phyloP scores from a whole-genome alignment of 352 stramenopile genomes.

The Phytophthora sojae region DNA sequence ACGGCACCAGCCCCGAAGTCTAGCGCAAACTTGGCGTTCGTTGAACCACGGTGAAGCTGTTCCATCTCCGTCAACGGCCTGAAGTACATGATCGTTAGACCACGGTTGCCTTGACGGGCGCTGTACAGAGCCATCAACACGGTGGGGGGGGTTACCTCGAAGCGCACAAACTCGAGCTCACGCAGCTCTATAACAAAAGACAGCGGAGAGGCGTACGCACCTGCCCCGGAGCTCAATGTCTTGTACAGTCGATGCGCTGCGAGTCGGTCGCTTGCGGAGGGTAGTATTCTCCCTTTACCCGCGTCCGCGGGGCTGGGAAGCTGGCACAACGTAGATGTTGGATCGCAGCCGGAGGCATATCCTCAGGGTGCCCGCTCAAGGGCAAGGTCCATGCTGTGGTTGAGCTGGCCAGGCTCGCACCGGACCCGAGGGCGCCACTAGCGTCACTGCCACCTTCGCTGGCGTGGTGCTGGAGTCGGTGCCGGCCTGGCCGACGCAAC shows the following conservation, averaged over 20 bases:
- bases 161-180: not conserved
- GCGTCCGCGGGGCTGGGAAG: no score
- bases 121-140: slow-evolving; percentile 10
- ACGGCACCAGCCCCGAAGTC: not conserved
- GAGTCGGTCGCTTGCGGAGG: not conserved
- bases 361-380: no score
- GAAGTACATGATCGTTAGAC: not conserved
- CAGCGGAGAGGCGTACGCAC: not conserved
- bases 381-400: no score
- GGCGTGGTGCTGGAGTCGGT: no score
- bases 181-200: not conserved
- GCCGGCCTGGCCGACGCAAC: no score
- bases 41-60: not conserved
- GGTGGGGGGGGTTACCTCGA: not conserved
- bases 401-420: no score
- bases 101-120: not conserved
- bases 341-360: no score
- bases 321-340: no score
- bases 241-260: not conserved
- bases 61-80: not conserved
- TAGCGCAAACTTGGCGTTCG: not conserved
- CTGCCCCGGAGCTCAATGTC: not conserved
- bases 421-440: no score
- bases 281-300: not conserved
- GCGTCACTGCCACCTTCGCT: no score